Percentiles rank a stretch among this genome's conserved stretches.
Conservation (phyloP, 2,329 filamentous ascomycete species). For the Graphilbum fragrans region DNA sequence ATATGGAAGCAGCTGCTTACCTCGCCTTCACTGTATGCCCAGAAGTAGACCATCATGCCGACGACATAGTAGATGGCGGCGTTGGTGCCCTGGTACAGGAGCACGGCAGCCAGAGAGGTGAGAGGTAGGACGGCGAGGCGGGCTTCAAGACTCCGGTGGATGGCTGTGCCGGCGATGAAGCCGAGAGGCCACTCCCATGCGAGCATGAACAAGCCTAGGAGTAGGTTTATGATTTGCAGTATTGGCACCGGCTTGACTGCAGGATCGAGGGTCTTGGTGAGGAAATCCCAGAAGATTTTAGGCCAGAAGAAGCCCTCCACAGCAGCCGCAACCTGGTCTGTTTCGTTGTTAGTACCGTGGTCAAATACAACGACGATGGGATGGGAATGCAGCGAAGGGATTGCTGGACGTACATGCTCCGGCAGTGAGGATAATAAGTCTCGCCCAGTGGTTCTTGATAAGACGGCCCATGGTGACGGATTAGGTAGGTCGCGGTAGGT, state of each 20-base stretch:
- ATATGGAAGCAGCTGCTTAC: slow-evolving; percentile 37
- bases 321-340: slow-evolving; percentile 78
- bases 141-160: slow-evolving; percentile 82
- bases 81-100: slow-evolving; percentile 90
- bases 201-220: slow-evolving; percentile 67
- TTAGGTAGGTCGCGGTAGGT: slow-evolving; percentile 1
- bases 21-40: slow-evolving; percentile 96
- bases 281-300: slow-evolving; percentile 96
- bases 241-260: slow-evolving; percentile 81
- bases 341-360: neutral
- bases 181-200: slow-evolving; percentile 85
- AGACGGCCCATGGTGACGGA: slow-evolving; percentile 70
- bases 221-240: slow-evolving; percentile 78
- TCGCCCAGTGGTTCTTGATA: slow-evolving; percentile 99
- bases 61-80: slow-evolving; percentile 84
- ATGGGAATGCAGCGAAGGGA: neutral
- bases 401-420: slow-evolving; percentile 57
- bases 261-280: slow-evolving; percentile 78
- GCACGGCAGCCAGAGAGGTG: slow-evolving; percentile 56
- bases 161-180: slow-evolving; percentile 59
- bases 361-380: neutral
- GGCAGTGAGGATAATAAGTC: slow-evolving; percentile 82
- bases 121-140: slow-evolving; percentile 75
- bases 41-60: slow-evolving; percentile 81
- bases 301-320: slow-evolving; percentile 94